A percentile compares a stretch with the other conserved stretches of the same genome.
These are phyloP conservation scores for Claviceps monticola DNA, from an alignment of 2,329 filamentous ascomycete genomes.

Conservation along the genomic window DNA sequence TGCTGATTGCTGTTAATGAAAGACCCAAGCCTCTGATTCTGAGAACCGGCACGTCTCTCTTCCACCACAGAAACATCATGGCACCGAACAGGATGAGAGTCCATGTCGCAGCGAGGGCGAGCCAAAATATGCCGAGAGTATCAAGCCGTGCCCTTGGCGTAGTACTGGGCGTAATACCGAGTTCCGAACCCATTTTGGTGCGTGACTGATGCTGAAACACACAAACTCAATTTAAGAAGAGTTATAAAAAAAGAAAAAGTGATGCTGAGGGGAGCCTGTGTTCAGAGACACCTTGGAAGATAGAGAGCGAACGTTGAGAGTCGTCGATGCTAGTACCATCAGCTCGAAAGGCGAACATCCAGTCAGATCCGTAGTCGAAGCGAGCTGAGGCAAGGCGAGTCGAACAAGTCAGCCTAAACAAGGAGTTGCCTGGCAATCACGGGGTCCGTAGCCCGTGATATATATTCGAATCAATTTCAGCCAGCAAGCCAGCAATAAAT, in stretches of 20 bases:
- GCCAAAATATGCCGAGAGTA: conserved; percentile 27
- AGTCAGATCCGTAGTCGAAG: neutral
- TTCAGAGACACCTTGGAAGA: neutral
- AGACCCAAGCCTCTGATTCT: conserved; percentile 26
- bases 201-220: neutral
- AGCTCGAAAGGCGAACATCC: neutral
- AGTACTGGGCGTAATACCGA: conserved; percentile 17
- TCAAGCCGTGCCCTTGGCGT: conserved; percentile 21
- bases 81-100: conserved; percentile 23
- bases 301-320: neutral
- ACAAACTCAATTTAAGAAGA: neutral
- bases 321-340: neutral
- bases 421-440: too few relatives aligned
- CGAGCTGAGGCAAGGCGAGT: neutral
- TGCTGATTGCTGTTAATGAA: conserved; percentile 25
- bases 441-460: conserved; percentile 1
- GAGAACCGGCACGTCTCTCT: conserved; percentile 26
- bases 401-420: neutral
- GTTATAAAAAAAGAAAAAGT: neutral
- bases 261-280: too few relatives aligned
- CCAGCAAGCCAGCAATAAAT: neutral
- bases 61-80: conserved; percentile 26
- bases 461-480: conserved; percentile 1
- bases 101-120: conserved; percentile 23
- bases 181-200: conserved; percentile 17